These are phyloP conservation scores for Lipomyces yamanashiensis DNA, from an alignment of 805 yeast genomes.

Conservation along the genomic window DNA sequence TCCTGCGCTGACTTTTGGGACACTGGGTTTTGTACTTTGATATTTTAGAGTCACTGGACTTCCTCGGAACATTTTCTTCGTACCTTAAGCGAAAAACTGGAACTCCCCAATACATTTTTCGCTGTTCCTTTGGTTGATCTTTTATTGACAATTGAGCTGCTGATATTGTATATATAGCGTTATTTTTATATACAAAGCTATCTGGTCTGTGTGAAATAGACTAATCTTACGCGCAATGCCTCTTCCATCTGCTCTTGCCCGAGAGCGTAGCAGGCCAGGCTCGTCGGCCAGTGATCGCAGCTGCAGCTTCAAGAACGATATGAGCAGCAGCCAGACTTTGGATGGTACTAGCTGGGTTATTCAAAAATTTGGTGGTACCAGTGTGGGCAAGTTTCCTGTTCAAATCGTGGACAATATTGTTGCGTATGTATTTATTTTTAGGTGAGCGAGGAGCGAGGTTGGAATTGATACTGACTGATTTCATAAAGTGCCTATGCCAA, in stretches of 20 bases:
- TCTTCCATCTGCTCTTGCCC: not conserved
- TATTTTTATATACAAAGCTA: not conserved
- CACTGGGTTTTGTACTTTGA: constrained; percentile 4
- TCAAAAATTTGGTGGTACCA: constrained; percentile 97
- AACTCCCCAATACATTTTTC: not conserved
- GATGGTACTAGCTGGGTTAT: constrained; percentile 60
- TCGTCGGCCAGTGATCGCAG: constrained; percentile 21
- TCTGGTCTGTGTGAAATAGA: not conserved
- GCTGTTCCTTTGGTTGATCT: not conserved
- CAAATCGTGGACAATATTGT: constrained; percentile 86
- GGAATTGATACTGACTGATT: not conserved
- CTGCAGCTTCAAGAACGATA: constrained; percentile 2
- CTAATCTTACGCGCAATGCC: not conserved
- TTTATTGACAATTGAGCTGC: not conserved
- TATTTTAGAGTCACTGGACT: not conserved
- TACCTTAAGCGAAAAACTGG: not conserved
- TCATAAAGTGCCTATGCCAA: constrained; percentile 55
- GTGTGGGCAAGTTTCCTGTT: constrained; percentile 91
- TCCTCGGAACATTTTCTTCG: not conserved
- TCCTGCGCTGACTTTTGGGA: not conserved
- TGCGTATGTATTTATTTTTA: constrained; percentile 23
- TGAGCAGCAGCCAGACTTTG: constrained; percentile 26
- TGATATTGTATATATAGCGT: not conserved
- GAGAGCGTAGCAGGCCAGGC: constrained; percentile 13
- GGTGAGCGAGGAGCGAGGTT: no score